These are phyloP conservation scores for Trichoderma sp. DNA, from an alignment of 2,329 filamentous ascomycete species.

Conservation along the genomic window DNA sequence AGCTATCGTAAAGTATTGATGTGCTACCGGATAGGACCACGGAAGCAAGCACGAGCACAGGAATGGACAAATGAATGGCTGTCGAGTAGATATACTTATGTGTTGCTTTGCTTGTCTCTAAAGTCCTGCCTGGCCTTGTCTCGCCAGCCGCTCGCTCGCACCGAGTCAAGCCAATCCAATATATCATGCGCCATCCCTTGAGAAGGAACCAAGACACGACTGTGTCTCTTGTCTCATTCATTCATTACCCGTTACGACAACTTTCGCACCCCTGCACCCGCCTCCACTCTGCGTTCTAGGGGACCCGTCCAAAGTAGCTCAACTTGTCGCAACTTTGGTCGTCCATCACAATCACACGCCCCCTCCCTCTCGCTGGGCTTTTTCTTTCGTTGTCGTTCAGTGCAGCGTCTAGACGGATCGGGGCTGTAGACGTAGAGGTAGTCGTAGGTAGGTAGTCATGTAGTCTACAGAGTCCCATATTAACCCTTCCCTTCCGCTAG, in stretches of 20 bases:
- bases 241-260: conserved; percentile 17
- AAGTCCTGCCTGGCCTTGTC: neutral
- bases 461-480: neutral
- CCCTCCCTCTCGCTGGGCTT: neutral
- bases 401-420: neutral
- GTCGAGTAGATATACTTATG: too few relatives aligned
- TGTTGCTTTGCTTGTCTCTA: neutral
- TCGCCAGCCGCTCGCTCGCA: neutral
- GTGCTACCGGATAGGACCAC: neutral
- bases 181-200: conserved; percentile 12
- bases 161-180: conserved; percentile 8
- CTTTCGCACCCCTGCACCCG: neutral
- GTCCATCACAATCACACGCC: neutral
- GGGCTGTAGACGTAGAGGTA: neutral
- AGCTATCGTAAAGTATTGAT: neutral
- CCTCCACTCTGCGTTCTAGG: neutral
- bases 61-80: too few relatives aligned
- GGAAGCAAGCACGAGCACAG: neutral
- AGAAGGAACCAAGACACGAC: conserved; percentile 4
- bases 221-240: conserved; percentile 1
- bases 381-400: neutral
- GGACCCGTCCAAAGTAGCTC: neutral
- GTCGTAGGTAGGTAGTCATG: neutral
- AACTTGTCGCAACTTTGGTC: neutral
- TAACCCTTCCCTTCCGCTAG: neutral